Base-by-base conservation (phyloP, 345 rosid species). In the Excoecaria agallocha region DNA sequence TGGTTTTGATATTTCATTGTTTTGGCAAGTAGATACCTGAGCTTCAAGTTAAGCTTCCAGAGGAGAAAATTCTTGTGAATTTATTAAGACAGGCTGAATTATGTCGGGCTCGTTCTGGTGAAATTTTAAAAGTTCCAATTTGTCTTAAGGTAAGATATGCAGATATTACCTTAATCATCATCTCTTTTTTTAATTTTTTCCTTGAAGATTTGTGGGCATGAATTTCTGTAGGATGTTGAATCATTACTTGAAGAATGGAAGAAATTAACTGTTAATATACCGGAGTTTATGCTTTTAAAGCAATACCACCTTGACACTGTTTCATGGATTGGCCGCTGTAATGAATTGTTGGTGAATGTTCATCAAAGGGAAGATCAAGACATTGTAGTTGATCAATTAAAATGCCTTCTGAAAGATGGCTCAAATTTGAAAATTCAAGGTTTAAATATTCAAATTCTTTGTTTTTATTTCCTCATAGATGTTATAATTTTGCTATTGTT, bases 351-450 rank as follows among this genome's bases (percentile, higher is more conserved):
- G 89, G 77, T 57, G 57, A 85, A 88, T 75, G 79, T 78, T 51
- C 84, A 83, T 69, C 84, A 83, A 69, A 79, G 91, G 75, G 82
- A 75, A 68, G 89, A 92, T 84, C 97, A 91, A 70, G 83, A 66
- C 24, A 84, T 67, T 79, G 84, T 92, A 48, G 80, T 92, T 68
- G 77, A 80, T 74, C 97, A 89, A 79, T 81, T 94, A 77, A 82
- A 83, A 77, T 73, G 80, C 78, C 84, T 92, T 78, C 58, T 87
- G 74, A 83, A 75, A 65, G 97, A 87, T 60, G 91, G 95, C 74
- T 71, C 87, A 66, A 87, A 91, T 76, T 79, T 92, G 85, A 85
- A 83, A 82, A 84, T 92, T 85, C 87, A 84, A 87, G 97, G 97
- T 94, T 72, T 70, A 35, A 66, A 74, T 59, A 63, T 60, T 55